Evolutionary conservation across 2,329 filamentous ascomycete species (phyloP).

Genomic region (Pseudogymnoascus sp.): DNA sequence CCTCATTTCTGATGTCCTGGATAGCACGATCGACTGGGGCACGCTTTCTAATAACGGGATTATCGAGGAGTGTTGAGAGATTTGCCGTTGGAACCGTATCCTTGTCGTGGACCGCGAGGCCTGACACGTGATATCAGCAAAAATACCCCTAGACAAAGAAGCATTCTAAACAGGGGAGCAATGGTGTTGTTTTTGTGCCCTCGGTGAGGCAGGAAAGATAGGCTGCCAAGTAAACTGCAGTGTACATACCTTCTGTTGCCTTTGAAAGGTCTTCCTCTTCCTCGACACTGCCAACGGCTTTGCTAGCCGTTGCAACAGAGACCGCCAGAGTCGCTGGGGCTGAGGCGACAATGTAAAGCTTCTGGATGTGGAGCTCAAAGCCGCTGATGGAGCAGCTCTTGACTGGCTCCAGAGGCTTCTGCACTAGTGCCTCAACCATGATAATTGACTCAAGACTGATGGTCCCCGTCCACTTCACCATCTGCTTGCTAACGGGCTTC

Average conservation of each 20-base stretch:
- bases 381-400: constrained; percentile 76
- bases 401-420: constrained; percentile 78
- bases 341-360: constrained; percentile 69
- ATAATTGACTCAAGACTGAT: constrained; percentile 77
- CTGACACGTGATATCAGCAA: constrained; percentile 13
- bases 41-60: constrained; percentile 86
- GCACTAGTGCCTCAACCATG: constrained; percentile 69
- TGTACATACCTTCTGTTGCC: constrained; percentile 32
- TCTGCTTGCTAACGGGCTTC: constrained; percentile 63
- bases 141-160: not conserved
- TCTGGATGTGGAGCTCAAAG: constrained; percentile 81
- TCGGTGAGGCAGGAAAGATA: too few species aligned
- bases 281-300: constrained; percentile 49
- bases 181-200: too few species aligned
- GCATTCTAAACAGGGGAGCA: too few species aligned
- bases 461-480: constrained; percentile 84
- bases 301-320: constrained; percentile 48
- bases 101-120: constrained; percentile 33
- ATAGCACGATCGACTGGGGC: constrained; percentile 86
- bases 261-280: constrained; percentile 45
- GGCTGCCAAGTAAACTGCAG: constrained; percentile 17
- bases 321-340: constrained; percentile 51
- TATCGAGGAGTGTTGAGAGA: constrained; percentile 79
- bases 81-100: constrained; percentile 63
- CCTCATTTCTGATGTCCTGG: constrained; percentile 40